Base-by-base conservation (phyloP, 768 basidiomycete genomes). In the Phanerodontia chrysosporium region DNA sequence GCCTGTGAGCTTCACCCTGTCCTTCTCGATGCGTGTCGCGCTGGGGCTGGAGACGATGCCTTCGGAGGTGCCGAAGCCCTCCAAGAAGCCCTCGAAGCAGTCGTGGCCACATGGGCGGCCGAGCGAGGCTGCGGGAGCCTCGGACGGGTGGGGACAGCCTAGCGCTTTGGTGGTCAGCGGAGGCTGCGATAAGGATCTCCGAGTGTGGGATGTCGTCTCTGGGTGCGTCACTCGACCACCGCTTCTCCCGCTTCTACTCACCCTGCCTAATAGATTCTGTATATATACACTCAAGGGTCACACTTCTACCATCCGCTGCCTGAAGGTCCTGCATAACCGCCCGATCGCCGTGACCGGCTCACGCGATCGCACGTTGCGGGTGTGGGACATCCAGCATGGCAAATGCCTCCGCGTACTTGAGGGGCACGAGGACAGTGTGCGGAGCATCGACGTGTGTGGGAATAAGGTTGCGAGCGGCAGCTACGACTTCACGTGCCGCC, bases 361-460 rank as follows among this genome's bases (percentile, higher is more conserved):
- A 32, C 82, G 96, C 18, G 96, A 98, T 65, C 76, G 81, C 16
- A 92, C 91, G 3, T 68, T 98, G 39, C 80, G 93, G 0, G 91
- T 97, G 0, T 99, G 96, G 96, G 92, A 99, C 71, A 82, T 99
- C 32, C 90, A 92, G 70, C 80, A 78, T 13, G 96, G 96, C 0
- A 76, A 80, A 48, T 73, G 83, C 58, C 68, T 91, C 32, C 78
- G 83, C 18, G 76, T 86, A 7, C 77, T 99, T 30, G 72, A 76
- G 21, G 96, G 96, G 0, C 96, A 99, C 69, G 73, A 76, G 27
- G 77, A 83, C 44, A 92, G 90, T 64, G 95, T 98, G 14, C 76
- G 96, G 48, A 93, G 92, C 69, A 74, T 98, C 29, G 96, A 98
- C 70, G 86, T 95, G 12, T 87, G 83, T 64, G 96, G 93, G 25